Evolutionary conservation across 441 rosid genomes (phyloP), one percentile per base, ranked within the genome.

Genomic region (Corymbia calophylla): DNA sequence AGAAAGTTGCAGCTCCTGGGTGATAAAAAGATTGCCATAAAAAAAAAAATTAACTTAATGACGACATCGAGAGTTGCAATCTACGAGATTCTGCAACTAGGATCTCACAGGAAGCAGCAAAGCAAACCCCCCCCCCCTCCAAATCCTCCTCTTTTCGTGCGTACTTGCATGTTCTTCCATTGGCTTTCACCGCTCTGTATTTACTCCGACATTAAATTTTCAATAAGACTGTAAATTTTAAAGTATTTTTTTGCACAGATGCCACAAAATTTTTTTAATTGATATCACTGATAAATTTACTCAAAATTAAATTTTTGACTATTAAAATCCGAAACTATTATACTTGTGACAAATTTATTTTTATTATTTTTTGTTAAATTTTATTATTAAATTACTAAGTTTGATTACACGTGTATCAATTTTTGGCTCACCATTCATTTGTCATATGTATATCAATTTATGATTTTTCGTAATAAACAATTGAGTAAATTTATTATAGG

Each of bases 401-500:
- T 39, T 39, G 44, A 39, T 39, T 39, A 39, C 4, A 39, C 5
- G 44, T 39, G 44, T 39, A 39, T 39, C 44, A 5, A 1, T 39
- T 39, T 39, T 5, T 5, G 44, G 6, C 6, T 39, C 0, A 39
- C 6, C 1, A 1, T 39, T 5, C 44, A 39, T 39, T 39, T 39
- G 6, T 39, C 44, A 39, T 6, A 39, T 39, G 5, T 39, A 5
- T 39, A 39, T 39, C 6, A 1, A 5, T 39, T 39, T 39, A 1
- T 39, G 5, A 39, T 39, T 39, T 39, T 39, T 39, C 44, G 6
- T 39, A 39, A 39, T 39, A 39, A 39, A 39, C 6, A 39, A 39
- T 1, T 4, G 6, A 1, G 1, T 39, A 39, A 39, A 4, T 39
- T 39, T 39, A 39, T 39, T 1, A 39, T 39, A 39, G 0, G 44